A percentile compares a stretch with the other conserved stretches of the same genome.
Conservation (phyloP, 2,329 filamentous ascomycete genomes). For the Beauveria bassiana region DNA sequence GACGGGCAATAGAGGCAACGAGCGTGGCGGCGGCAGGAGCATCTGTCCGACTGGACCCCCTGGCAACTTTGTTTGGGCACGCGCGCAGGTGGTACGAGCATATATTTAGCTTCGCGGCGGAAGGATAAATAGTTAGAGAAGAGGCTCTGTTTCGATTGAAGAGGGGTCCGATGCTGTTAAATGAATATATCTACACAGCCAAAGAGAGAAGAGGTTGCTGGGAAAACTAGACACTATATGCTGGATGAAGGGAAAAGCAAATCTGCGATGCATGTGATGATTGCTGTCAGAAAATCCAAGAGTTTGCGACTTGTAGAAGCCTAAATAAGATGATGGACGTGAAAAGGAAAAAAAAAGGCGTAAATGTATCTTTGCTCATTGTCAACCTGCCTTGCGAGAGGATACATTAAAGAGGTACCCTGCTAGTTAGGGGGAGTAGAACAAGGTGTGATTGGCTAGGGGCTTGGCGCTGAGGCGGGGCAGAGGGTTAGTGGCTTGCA, state of each 20-base stretch:
- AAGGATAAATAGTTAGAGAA: background rate
- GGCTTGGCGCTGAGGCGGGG: slow-evolving; percentile 3
- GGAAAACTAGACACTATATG: background rate
- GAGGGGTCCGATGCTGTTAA: background rate
- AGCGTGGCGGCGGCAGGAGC: background rate
- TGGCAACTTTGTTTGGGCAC: background rate
- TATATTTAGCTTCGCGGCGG: background rate
- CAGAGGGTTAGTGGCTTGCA: slow-evolving; percentile 1
- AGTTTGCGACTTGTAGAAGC: too few relatives aligned
- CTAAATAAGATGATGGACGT: too few relatives aligned
- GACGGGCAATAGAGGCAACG: background rate
- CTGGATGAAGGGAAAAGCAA: background rate
- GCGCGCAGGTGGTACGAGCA: background rate
- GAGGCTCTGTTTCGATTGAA: background rate
- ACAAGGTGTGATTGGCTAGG: background rate
- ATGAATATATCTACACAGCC: background rate
- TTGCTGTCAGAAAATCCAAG: background rate
- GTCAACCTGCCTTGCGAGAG: background rate
- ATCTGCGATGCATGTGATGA: background rate
- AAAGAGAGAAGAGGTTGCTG: background rate
- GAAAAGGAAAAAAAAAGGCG: background rate
- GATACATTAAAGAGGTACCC: background rate
- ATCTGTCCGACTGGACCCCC: background rate
- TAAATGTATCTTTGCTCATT: background rate
- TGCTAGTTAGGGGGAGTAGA: background rate